Evolutionary conservation across 1,139 yeast genomes (phyloP), one percentile per base, ranked within the genome.

Genomic region (Pneumocystis sp.): DNA sequence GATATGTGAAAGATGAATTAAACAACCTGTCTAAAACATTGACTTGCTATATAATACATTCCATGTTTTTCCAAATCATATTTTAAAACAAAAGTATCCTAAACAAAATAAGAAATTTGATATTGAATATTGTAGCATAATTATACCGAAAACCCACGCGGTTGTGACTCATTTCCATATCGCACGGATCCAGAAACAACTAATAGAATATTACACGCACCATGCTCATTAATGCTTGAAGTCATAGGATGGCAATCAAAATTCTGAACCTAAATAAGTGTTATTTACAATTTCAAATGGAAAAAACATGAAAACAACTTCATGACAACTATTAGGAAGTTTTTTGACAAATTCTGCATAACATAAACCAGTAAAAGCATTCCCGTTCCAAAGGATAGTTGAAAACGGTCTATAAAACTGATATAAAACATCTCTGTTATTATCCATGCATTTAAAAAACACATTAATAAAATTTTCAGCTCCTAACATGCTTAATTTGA

Each of bases 361-460:
- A 29, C 42, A 19, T 29, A 60, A 29, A 3, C 64, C 65, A 15
- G 61, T 63, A 61, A 59, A 62, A 21, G 66, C 65, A 59, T 59
- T 64, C 57, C 67, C 67, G 44, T 65, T 65, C 66, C 66, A 65
- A 44, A 65, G 56, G 5, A 65, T 65, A 59, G 65, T 61, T 31
- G 67, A 65, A 29, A 62, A 44, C 19, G 67, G 66, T 25, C 67
- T 63, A 50, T 65, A 65, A 62, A 65, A 65, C 12, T 61, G 64
- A 39, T 62, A 59, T 4, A 65, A 35, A n/a, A 65, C 50, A 25
- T 64, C 42, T 8, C 67, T 65, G 37, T 65, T 65, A 5, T 64
- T 65, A 44, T 65, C 67, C 39, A 65, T 44, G 21, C 63, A 63
- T 44, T 65, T 65, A 62, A 63, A 65, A 42, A 59, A 65, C 25